phyloP scores from a whole-genome alignment of 2,329 filamentous ascomycete species.

The Epichloe sibirici region DNA sequence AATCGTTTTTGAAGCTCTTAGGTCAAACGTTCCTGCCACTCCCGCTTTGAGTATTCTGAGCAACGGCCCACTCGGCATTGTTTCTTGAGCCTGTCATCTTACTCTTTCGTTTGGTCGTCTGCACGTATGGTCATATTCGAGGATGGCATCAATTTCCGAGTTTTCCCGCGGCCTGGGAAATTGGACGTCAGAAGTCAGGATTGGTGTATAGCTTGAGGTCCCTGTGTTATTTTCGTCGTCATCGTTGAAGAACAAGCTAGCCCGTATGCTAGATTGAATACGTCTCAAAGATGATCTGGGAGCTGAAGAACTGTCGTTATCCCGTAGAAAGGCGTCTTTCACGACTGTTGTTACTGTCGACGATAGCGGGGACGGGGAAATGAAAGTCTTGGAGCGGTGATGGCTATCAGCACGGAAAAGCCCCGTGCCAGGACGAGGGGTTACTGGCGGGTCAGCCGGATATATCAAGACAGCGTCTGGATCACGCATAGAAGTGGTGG shows the following conservation, averaged over 20 bases:
- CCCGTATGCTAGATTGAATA: conserved; percentile 36
- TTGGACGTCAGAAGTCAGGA: conserved; percentile 16
- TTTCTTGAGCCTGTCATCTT: conserved; percentile 11
- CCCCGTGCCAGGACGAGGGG: conserved; percentile 17
- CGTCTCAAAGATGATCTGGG: conserved; percentile 34
- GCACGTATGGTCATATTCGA: conserved; percentile 12
- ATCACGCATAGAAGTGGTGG: conserved; percentile 21
- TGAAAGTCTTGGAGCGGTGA: conserved; percentile 33
- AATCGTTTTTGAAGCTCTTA: not conserved
- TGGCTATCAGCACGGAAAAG: conserved; percentile 18
- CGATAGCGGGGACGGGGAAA: conserved; percentile 47
- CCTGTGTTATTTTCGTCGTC: conserved; percentile 23
- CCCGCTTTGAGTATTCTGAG: no score
- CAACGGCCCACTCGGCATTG: not conserved
- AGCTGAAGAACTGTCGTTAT: conserved; percentile 26
- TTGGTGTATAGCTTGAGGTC: conserved; percentile 10
- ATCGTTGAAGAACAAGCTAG: conserved; percentile 42
- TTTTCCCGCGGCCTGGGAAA: conserved; percentile 11
- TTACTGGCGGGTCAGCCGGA: conserved; percentile 15
- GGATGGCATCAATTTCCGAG: conserved; percentile 8
- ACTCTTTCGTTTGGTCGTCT: conserved; percentile 22
- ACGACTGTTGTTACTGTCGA: conserved; percentile 47
- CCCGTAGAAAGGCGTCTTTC: conserved; percentile 40
- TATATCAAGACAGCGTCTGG: conserved; percentile 11
- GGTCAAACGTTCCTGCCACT: not conserved